Percentiles rank a stretch among this genome's conserved stretches.
Evolutionary conservation across 2,329 filamentous ascomycete genomes (phyloP).

Genomic region (Ophiostoma angusticollis): DNA sequence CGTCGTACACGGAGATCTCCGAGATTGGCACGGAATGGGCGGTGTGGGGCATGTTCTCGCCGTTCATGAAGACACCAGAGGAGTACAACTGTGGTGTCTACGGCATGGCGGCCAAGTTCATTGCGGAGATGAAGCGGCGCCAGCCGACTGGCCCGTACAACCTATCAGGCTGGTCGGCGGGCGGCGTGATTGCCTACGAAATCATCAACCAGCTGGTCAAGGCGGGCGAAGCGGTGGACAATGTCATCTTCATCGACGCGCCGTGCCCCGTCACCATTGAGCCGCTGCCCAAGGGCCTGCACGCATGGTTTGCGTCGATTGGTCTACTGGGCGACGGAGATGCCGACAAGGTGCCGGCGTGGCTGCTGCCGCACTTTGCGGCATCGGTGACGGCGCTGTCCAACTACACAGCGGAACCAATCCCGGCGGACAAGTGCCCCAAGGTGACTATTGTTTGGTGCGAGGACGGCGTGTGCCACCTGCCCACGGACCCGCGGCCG

Average conservation of each 20-base stretch:
- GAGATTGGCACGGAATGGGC: conserved; percentile 33
- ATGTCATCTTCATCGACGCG: conserved; percentile 52
- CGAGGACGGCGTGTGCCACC: conserved; percentile 58
- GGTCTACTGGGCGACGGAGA: conserved; percentile 55
- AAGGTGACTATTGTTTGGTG: conserved; percentile 57
- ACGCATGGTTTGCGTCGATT: conserved; percentile 60
- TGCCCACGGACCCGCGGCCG: conserved; percentile 51
- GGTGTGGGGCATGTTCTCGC: conserved; percentile 51
- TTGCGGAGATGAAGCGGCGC: conserved; percentile 56
- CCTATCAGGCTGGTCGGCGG: conserved; percentile 64
- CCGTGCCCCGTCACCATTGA: conserved; percentile 57
- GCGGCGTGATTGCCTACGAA: conserved; percentile 59
- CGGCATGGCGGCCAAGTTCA: conserved; percentile 51
- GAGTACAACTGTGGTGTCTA: conserved; percentile 54
- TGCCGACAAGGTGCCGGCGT: conserved; percentile 50
- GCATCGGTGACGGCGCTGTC: conserved; percentile 55
- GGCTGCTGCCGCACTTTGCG: conserved; percentile 62
- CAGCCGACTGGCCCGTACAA: conserved; percentile 57
- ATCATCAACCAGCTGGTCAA: conserved; percentile 47
- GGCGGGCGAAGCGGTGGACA: conserved; percentile 42
- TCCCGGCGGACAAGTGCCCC: conserved; percentile 45
- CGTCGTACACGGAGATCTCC: conserved; percentile 52
- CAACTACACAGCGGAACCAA: conserved; percentile 53
- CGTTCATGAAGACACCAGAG: conserved; percentile 57
- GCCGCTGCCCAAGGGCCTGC: conserved; percentile 48